Evolutionary conservation across 805 yeast species (phyloP), one percentile per base, ranked within the genome.

Genomic region (Yarrowia divulgata): DNA sequence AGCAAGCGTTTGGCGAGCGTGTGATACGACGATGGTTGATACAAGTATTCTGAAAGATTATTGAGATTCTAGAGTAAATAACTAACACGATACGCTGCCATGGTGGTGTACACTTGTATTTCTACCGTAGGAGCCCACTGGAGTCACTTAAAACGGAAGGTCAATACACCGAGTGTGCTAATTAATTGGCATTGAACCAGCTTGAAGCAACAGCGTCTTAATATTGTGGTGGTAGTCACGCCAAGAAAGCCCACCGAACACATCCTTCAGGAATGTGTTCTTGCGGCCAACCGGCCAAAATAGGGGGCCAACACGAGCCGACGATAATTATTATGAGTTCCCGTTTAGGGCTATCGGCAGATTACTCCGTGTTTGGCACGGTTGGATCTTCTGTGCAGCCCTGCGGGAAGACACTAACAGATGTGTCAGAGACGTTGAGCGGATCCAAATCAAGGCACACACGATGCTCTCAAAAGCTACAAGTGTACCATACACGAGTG

Each of bases 241-340:
- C 50, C 50, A 46, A 46, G 50, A 45, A n/a, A 8, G 34, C 50
- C 34, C 50, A 23, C 50, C 29, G 16, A 8, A 19, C 16, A 29
- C 49, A 45, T 8, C 10, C 19, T 8, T n/a, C 8, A 14, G 14
- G 43, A 40, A 40, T 40, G 43, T 40, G n/a, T n/a, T 14, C 43
- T 40, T 40, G n/a, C n/a, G 43, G 43, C 43, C 43, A 40, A 40
- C 43, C n/a, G n/a, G 43, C 43, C 43, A 40, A 40, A n/a, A 13
- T 13, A 40, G 43, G 43, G 14, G 43, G 10, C 29, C 12, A n/a
- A 42, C 14, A 45, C 29, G 35, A 46, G 50, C 23, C 50, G 50
- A 46, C 50, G 50, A 46, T 12, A 46, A 46, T 46, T 13, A 45
- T 45, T 18, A 43, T 43, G 12, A n/a, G 43, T 40, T 14, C 43